Evolutionary conservation across 345 rosid species (phyloP).

Genomic region (Limnanthes douglasii): DNA sequence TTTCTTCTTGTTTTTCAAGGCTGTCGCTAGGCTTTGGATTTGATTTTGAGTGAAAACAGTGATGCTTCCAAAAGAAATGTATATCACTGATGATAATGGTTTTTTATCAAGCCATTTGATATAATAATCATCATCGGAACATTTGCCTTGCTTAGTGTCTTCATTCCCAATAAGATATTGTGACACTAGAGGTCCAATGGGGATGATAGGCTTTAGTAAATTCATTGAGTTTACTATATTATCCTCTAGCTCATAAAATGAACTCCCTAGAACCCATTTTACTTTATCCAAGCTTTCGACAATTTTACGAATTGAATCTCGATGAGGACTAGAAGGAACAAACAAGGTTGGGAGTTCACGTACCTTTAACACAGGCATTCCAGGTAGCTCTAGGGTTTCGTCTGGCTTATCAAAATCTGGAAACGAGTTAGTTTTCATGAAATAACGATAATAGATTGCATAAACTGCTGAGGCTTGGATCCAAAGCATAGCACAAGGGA

Average conservation of each 20-base stretch:
- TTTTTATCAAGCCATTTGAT: conserved; percentile 25
- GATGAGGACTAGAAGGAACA: conserved; percentile 2
- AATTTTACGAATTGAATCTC: background rate
- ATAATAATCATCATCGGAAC: conserved; percentile 17
- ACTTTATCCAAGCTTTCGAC: conserved; percentile 12
- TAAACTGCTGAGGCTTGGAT: conserved; percentile 21
- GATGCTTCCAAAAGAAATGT: conserved; percentile 32
- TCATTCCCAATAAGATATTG: conserved; percentile 13
- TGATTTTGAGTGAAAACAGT: conserved; percentile 6
- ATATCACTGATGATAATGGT: conserved; percentile 18
- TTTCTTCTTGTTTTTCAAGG: conserved; percentile 8
- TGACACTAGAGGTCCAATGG: conserved; percentile 30
- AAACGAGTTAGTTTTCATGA: conserved; percentile 9
- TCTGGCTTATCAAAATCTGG: too few species aligned
- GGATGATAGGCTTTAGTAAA: conserved; percentile 5
- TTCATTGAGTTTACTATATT: conserved; percentile 11
- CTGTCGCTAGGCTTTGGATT: conserved; percentile 18
- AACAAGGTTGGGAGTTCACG: conserved; percentile 22
- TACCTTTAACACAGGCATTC: conserved; percentile 10
- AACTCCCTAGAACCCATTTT: conserved; percentile 22
- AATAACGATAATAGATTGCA: conserved; percentile 17
- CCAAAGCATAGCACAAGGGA: conserved; percentile 28
- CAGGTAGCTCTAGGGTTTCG: conserved; percentile 9
- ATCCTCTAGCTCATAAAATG: conserved; percentile 22
- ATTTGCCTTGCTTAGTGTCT: conserved; percentile 1